A percentile compares a stretch with the other conserved stretches of the same genome.
Evolutionary conservation across 2,329 filamentous ascomycete species (phyloP).

Genomic region (Scedosporium boydii): DNA sequence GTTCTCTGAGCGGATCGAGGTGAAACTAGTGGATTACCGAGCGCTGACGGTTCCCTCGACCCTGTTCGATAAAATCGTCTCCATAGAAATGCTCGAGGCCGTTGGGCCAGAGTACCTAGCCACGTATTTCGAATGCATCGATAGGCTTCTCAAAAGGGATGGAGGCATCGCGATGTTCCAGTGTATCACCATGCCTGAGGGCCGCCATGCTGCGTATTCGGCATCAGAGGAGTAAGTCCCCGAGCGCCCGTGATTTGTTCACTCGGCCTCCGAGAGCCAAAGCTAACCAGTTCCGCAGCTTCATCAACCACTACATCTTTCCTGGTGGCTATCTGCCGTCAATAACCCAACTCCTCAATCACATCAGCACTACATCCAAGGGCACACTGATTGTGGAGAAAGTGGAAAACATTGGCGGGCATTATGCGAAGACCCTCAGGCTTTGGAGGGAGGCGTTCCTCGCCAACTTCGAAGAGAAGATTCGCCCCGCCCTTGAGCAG

Average conservation of each 20-base stretch:
- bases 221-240: slow-evolving; percentile 49
- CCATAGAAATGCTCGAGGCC: slow-evolving; percentile 70
- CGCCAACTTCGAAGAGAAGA: slow-evolving; percentile 48
- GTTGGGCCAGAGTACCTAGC: slow-evolving; percentile 59
- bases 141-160: slow-evolving; percentile 54
- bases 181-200: slow-evolving; percentile 68
- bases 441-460: slow-evolving; percentile 61
- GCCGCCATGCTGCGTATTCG: slow-evolving; percentile 55
- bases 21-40: slow-evolving; percentile 61
- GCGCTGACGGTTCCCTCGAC: slow-evolving; percentile 42
- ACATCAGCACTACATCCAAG: slow-evolving; percentile 50
- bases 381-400: slow-evolving; percentile 56
- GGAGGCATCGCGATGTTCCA: slow-evolving; percentile 63
- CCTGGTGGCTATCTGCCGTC: slow-evolving; percentile 64
- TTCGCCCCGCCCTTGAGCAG: slow-evolving; percentile 47
- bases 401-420: slow-evolving; percentile 64
- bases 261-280: not conserved
- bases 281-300: slow-evolving; percentile 26
- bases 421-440: slow-evolving; percentile 61
- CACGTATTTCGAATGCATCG: slow-evolving; percentile 57
- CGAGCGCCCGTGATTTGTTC: not conserved
- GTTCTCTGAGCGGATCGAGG: slow-evolving; percentile 49
- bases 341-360: slow-evolving; percentile 43
- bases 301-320: slow-evolving; percentile 71
- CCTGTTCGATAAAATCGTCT: slow-evolving; percentile 61